Percentiles rank a stretch among this genome's conserved stretches.
phyloP scores from a whole-genome alignment of 2,329 filamentous ascomycete genomes.

The Cordyceps tenuipes region DNA sequence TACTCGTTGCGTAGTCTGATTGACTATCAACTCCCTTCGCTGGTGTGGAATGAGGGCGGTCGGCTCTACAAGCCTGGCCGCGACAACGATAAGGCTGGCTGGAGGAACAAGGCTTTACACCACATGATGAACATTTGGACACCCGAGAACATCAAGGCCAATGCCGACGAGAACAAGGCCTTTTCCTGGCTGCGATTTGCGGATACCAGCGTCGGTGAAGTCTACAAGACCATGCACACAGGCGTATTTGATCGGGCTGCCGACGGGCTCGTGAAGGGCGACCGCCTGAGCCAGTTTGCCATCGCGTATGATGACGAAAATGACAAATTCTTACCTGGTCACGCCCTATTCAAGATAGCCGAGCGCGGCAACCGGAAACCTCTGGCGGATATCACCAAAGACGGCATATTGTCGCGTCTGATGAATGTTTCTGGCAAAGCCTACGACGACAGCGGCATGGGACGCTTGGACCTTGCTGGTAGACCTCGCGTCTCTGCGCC shows the following conservation, averaged over 20 bases:
- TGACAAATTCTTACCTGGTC: constrained; percentile 57
- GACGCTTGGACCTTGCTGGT: constrained; percentile 72
- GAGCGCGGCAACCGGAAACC: constrained; percentile 59
- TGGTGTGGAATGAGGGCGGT: constrained; percentile 76
- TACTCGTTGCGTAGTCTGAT: constrained; percentile 87
- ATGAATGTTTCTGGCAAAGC: constrained; percentile 66
- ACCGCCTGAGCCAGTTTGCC: constrained; percentile 57
- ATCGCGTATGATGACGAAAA: constrained; percentile 63
- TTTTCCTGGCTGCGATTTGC: constrained; percentile 91
- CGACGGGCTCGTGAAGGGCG: constrained; percentile 44
- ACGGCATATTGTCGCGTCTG: constrained; percentile 65
- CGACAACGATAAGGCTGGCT: constrained; percentile 69
- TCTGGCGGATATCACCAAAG: constrained; percentile 58
- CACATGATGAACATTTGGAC: constrained; percentile 89
- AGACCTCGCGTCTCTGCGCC: constrained; percentile 74
- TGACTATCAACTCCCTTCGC: constrained; percentile 70
- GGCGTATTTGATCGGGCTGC: constrained; percentile 68
- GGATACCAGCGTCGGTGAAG: constrained; percentile 66
- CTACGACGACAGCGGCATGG: constrained; percentile 63
- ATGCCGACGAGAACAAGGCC: constrained; percentile 49
- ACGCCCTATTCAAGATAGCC: constrained; percentile 75
- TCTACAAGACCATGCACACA: constrained; percentile 58
- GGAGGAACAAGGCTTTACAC: constrained; percentile 65
- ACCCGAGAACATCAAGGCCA: constrained; percentile 65
- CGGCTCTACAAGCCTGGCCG: constrained; percentile 65